Percentiles rank a stretch among this genome's conserved stretches.
These are phyloP conservation scores for Asclepias syriaca DNA, from an alignment of 257 asterid genomes.

Conservation along the genomic window DNA sequence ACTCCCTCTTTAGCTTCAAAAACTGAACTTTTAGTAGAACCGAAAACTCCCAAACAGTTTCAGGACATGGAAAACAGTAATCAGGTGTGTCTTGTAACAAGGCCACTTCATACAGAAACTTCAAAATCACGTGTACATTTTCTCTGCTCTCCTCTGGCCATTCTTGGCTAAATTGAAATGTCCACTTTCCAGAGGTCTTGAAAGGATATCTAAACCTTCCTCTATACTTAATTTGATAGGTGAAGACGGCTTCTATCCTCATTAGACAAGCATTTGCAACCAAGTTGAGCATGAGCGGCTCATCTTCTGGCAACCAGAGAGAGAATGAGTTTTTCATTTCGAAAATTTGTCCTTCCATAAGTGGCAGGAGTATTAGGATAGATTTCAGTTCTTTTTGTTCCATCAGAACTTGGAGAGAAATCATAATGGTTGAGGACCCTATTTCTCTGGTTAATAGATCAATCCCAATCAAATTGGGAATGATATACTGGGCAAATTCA, in stretches of 20 bases:
- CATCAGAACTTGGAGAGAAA: not conserved
- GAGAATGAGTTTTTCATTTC: not conserved
- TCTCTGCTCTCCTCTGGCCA: not conserved
- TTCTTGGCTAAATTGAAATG: not conserved
- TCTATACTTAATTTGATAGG: not conserved
- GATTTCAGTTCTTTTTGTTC: not conserved
- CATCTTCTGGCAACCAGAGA: not conserved
- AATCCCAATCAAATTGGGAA: not conserved
- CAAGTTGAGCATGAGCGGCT: not conserved
- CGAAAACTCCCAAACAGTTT: not conserved
- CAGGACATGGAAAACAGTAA: not conserved
- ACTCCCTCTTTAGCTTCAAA: conserved; percentile 1
- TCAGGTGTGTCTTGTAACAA: not conserved
- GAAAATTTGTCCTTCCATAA: not conserved
- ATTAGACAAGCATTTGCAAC: not conserved
- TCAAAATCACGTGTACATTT: not conserved
- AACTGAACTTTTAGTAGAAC: not conserved
- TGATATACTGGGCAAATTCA: not conserved
- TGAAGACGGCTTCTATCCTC: not conserved
- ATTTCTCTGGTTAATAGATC: not conserved
- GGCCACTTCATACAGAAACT: not conserved
- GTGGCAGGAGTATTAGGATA: not conserved
- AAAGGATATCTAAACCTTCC: too few species aligned
- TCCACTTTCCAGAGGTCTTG: not conserved
- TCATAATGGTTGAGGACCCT: not conserved